Base-by-base conservation (phyloP, 805 yeast genomes). In the Saccharomyces kudriavzevii region DNA sequence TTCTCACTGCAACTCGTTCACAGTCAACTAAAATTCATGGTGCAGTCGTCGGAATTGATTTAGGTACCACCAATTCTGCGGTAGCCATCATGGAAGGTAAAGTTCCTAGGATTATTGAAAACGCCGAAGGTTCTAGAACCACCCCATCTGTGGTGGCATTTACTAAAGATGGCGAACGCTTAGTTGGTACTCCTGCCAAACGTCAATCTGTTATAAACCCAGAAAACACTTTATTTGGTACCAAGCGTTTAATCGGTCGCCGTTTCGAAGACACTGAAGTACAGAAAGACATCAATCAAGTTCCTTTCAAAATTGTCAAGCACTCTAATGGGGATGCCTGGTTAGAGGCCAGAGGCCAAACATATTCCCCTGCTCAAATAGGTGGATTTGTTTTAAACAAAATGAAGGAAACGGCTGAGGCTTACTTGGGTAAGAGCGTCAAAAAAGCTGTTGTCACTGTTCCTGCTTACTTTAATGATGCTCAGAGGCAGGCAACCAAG, bases 351-450 rank as follows among this genome's bases (percentile, higher is more conserved):
- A 81, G 89, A 62, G 92, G 89, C 62, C 81, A 85, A 71, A 75
- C 76, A 59, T 89, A 89, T 79, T 89, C 96, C 46, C 96, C 96
- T 50, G 89, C 91, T 55, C 96, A 89, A 74, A 87, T 89, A 65
- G 96, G 96, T 64, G 96, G 96, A 51, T 87, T 89, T 68, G 77
- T 89, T 59, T 81, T 89, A 69, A 87, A 87, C 84, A 89, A 89
- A 81, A 89, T 89, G 96, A 89, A 89, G 83, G 96, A 89, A 79
- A 89, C 96, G 61, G 96, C 96, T 61, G 96, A 88, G 75, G 83
- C 86, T 58, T 84, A 86, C 79, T 77, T 89, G 64, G 91, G 91
- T 73, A 89, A 88, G 81, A 68, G 83, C 50, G 89, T 85, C 65
- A 82, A 81, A 77, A 86, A 87, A 72, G 96, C 96, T 72, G 91